Conservation (phyloP, 345 rosid species). For the Combretum micranthum region DNA sequence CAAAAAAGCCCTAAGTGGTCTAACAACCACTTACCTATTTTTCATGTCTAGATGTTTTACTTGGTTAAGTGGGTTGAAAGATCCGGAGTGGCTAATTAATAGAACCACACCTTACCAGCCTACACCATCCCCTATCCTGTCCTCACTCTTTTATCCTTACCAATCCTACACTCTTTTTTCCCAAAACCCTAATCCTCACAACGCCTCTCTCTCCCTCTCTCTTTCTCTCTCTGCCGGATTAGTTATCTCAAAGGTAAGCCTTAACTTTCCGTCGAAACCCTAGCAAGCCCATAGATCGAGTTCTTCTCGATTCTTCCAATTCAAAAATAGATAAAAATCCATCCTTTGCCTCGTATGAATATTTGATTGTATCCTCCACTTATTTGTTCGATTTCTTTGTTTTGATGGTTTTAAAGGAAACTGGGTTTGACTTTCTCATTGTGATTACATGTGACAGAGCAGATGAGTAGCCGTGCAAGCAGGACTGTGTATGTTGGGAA, state of each 20-base stretch:
- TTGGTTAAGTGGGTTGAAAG: too few species aligned
- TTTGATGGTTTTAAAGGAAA: too few species aligned
- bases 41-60: too few species aligned
- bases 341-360: not conserved
- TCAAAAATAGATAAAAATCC: too few species aligned
- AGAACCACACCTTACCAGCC: not conserved
- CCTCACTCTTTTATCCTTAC: not conserved
- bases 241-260: slow-evolving; percentile 10
- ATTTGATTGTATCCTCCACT: not conserved
- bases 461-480: slow-evolving; percentile 82
- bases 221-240: not conserved
- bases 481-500: slow-evolving; percentile 93
- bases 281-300: too few species aligned
- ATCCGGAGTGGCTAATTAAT: too few species aligned
- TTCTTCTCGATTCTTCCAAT: too few species aligned
- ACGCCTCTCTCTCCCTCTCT: slow-evolving; percentile 2
- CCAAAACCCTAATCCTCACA: slow-evolving; percentile 12
- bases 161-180: not conserved
- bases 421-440: not conserved
- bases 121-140: not conserved
- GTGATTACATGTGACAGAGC: slow-evolving; percentile 8
- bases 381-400: not conserved
- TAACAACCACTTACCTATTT: too few species aligned
- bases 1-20: too few species aligned
- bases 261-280: too few species aligned